Evolutionary conservation across 352 stramenopile genomes (phyloP), one percentile per base, ranked within the genome.

Genomic region (Phytophthora litchii): DNA sequence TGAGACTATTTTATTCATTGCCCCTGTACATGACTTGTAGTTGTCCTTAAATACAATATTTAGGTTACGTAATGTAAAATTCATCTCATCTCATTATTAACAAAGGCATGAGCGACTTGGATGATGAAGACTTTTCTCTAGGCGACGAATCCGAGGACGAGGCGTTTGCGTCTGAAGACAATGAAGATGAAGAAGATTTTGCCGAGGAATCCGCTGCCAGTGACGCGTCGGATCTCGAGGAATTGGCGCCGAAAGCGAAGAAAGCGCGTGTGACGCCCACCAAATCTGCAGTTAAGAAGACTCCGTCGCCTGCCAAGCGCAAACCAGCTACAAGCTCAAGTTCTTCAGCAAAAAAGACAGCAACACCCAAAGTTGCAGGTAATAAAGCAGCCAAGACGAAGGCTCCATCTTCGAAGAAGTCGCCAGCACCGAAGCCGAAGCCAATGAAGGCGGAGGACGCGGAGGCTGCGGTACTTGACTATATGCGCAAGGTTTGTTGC

Each of bases 41-140:
- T 27, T 27, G 23, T 27, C 23, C 23, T 27, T 5, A 27, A 27
- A 27, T 27, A 27, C 23, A 27, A 27, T 27, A 27, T 27, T 27
- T 27, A 27, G 23, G 23, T 27, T 27, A 27, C 5, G 23, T 27
- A 27, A 27, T 27, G 23, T 5, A 5, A 27, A 27, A 27, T 27
- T 27, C 23, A 27, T 5, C n/a, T n/a, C n/a, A n/a, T 27, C 5
- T 27, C 5, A 5, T 27, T 27, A 5, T 27, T 27, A 5, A 5
- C 23, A 27, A 5, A 20, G 23, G 17, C 29, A 53, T 53, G 64
- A 73, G 59, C 34, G 64, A 72, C 49, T 64, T 59, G 13, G 59
- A 83, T 49, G 72, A 82, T 23, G 76, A 84, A 43, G 80, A 87
- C 29, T 89, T 91, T 52, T 91, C 81, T 44, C 64, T 90, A 16